These are phyloP conservation scores for Angophora floribunda DNA, from an alignment of 345 rosid genomes.

Conservation along the genomic window DNA sequence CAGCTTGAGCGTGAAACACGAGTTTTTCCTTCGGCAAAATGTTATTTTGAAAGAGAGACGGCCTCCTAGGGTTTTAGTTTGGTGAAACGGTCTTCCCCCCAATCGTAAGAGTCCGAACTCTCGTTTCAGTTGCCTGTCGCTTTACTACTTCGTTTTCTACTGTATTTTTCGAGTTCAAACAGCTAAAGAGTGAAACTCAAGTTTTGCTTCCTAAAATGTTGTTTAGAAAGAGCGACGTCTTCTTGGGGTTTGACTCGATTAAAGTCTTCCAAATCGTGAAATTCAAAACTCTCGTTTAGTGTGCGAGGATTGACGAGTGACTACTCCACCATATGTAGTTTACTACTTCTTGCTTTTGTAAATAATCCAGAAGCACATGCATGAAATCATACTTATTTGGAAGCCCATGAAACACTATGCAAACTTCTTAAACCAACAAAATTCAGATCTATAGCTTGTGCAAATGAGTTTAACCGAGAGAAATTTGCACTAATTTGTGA, in stretches of 20 bases:
- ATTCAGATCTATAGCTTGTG: not conserved
- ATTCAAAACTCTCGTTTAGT: not conserved
- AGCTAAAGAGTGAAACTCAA: not conserved
- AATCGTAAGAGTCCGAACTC: not conserved
- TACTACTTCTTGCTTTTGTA: not conserved
- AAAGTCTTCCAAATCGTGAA: not conserved
- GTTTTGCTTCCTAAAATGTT: not conserved
- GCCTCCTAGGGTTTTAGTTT: not conserved
- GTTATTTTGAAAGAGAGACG: not conserved
- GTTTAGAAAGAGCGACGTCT: not conserved
- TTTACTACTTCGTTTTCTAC: not conserved
- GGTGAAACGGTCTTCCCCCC: not conserved
- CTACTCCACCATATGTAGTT: not conserved
- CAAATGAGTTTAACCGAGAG: not conserved
- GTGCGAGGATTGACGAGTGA: not conserved
- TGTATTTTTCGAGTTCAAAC: not conserved
- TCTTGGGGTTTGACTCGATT: not conserved
- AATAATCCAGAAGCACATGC: not conserved
- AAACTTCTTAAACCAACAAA: not conserved
- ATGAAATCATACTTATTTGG: not conserved
- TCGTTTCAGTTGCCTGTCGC: not conserved
- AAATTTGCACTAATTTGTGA: not conserved
- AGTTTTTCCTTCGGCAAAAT: not conserved
- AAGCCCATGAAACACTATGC: not conserved
- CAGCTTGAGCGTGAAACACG: not conserved